These are phyloP conservation scores for Cryptococcus sp. DNA, from an alignment of 1,284 basidiomycete species.

Conservation along the genomic window DNA sequence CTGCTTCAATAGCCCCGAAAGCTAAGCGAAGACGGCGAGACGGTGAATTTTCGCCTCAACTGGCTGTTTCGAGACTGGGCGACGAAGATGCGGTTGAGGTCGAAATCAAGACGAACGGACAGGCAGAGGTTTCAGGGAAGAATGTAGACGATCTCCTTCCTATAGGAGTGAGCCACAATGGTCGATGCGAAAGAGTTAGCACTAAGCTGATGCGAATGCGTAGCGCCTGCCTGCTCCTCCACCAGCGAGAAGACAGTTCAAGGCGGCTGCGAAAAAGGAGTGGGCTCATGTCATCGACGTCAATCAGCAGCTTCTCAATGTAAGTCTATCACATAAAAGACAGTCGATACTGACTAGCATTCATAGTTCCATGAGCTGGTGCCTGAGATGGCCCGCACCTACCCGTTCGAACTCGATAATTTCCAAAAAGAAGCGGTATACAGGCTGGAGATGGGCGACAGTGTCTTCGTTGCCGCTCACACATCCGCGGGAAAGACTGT, in stretches of 20 bases:
- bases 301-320: conserved; percentile 80
- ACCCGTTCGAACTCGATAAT: conserved; percentile 81
- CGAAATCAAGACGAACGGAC: conserved; percentile 19
- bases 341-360: not conserved
- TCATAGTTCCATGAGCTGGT: conserved; percentile 53
- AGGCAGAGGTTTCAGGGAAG: conserved; percentile 29
- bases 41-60: conserved; percentile 36
- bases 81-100: conserved; percentile 30
- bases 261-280: conserved; percentile 71
- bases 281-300: conserved; percentile 98
- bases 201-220: conserved; percentile 11
- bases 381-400: conserved; percentile 55
- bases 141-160: conserved; percentile 83
- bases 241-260: conserved; percentile 35
- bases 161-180: conserved; percentile 62
- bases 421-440: conserved; percentile 99
- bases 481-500: conserved; percentile 99
- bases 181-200: no score
- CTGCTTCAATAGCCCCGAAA: conserved; percentile 39
- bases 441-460: conserved; percentile 95
- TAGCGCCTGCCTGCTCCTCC: conserved; percentile 52
- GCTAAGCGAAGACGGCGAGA: conserved; percentile 40
- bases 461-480: conserved; percentile 98
- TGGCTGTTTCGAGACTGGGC: conserved; percentile 38
- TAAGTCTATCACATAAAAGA: conserved; percentile 21